Evolutionary conservation across 805 yeast genomes (phyloP), one percentile per base, ranked within the genome.

Genomic region (Metschnikowia koreensis): DNA sequence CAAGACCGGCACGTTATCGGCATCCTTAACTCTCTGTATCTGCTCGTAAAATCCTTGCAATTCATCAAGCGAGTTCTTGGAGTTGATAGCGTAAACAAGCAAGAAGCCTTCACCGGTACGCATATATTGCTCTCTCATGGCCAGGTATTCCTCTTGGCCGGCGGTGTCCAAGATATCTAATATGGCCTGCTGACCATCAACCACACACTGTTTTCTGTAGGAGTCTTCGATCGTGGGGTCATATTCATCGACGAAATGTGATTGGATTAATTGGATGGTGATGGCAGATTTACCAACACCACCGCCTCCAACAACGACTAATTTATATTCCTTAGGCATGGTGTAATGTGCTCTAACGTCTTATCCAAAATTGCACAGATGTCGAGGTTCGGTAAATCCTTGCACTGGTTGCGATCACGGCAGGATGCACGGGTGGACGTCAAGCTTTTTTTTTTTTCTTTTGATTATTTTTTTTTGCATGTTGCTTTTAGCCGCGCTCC

Each of bases 221-320:
- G 92, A 85, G 64, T 87, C 94, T 71, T 94, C 99, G 65, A 94
- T 94, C 10, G 99, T 94, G 9, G 99, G 99, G 71, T 94, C 99
- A 65, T 94, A 94, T 68, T 94, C 99, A 68, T 92, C 97, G 33
- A 93, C 96, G 66, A 94, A 94, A 64, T 92, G 97, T 36, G 91
- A 83, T 69, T 93, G 98, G 50, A 94, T 91, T 64, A 94, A 80
- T 70, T 94, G 96, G 58, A 94, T 94, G 28, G 99, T 94, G 57
- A 94, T 75, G 6, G 99, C 98, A 26, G 96, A 87, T 70, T 94
- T 94, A 73, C 99, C 99, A 50, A 94, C 99, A 72, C 97, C 97
- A 66, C 98, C 98, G 38, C 97, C 97, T 51, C 98, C 99, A 51
- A 93, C 97, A 42, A 93, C 97, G 5, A 94, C 99, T 53, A 94